Conservation (phyloP, 75 land plant genomes). For the Cupressus sempervirens region DNA sequence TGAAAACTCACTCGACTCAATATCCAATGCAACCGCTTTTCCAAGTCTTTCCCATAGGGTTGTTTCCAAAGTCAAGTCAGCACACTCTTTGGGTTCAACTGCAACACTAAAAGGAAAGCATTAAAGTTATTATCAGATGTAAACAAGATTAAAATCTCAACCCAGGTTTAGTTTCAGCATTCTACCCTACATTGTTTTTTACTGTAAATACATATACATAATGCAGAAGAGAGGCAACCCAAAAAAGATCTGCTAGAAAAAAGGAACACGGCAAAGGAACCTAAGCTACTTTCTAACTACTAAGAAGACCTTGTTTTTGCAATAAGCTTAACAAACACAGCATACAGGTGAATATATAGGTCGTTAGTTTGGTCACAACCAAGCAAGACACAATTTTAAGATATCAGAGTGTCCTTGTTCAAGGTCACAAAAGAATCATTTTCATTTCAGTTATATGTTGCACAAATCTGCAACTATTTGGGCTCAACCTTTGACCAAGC, state of each 20-base stretch:
- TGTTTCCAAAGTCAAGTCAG: slow-evolving; percentile 39
- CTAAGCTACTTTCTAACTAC: neutral
- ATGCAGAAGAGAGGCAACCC: neutral
- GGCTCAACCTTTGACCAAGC: no score
- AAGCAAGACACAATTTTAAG: no score
- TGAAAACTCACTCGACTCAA: slow-evolving; percentile 58
- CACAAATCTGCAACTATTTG: no score
- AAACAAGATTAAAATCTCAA: neutral
- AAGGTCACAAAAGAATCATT: no score
- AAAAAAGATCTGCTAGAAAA: neutral
- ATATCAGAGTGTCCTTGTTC: no score
- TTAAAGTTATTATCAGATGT: slow-evolving; percentile 2
- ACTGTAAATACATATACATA: slow-evolving; percentile 5
- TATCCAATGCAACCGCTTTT: slow-evolving; percentile 56
- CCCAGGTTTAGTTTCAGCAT: neutral
- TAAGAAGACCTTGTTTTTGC: neutral
- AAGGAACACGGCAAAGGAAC: neutral
- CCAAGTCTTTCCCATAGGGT: slow-evolving; percentile 80
- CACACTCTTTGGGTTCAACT: slow-evolving; percentile 4
- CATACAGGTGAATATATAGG: neutral
- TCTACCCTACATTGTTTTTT: neutral
- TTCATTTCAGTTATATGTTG: no score
- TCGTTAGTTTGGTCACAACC: no score
- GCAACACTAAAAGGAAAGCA: neutral
- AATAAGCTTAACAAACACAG: neutral